phyloP scores from a whole-genome alignment of 768 basidiomycete genomes.

The Auricularia sp. region DNA sequence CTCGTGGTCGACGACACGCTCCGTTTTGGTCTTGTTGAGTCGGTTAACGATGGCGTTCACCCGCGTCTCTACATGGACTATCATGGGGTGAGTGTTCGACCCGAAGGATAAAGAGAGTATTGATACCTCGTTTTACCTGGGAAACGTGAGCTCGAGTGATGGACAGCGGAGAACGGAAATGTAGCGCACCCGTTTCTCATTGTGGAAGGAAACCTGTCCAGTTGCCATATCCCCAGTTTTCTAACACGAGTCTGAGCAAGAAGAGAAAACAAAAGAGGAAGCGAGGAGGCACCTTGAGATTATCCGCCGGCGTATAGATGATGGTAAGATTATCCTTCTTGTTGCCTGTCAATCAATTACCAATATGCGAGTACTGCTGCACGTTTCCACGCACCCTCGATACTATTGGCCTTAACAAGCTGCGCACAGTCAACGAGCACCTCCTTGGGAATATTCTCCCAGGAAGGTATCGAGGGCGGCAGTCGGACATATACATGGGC shows the following conservation, averaged over 20 bases:
- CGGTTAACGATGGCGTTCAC: slow-evolving; percentile 89
- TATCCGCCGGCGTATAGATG: slow-evolving; percentile 88
- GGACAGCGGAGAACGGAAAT: neutral
- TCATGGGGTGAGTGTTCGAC: slow-evolving; percentile 18
- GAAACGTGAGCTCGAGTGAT: neutral
- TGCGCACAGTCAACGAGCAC: slow-evolving; percentile 83
- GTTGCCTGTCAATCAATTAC: slow-evolving; percentile 50
- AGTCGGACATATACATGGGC: slow-evolving; percentile 96
- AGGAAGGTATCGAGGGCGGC: slow-evolving; percentile 58
- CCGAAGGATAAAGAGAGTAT: neutral
- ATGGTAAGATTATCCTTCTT: slow-evolving; percentile 90
- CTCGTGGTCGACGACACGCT: slow-evolving; percentile 82
- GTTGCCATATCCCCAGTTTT: slow-evolving; percentile 98
- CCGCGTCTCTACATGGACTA: slow-evolving; percentile 73
- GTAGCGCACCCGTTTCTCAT: slow-evolving; percentile 60
- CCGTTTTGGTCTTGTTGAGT: slow-evolving; percentile 86
- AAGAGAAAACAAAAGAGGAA: neutral
- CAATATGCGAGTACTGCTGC: neutral
- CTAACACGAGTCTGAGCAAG: slow-evolving; percentile 29
- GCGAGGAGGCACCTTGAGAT: slow-evolving; percentile 61
- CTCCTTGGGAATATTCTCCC: slow-evolving; percentile 78
- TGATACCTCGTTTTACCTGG: neutral
- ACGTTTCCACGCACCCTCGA: slow-evolving; percentile 54
- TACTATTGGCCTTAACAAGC: slow-evolving; percentile 95
- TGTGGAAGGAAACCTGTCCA: slow-evolving; percentile 92